These are phyloP conservation scores for Termitomyces sp. DNA, from an alignment of 1,284 basidiomycete species.

Conservation along the genomic window DNA sequence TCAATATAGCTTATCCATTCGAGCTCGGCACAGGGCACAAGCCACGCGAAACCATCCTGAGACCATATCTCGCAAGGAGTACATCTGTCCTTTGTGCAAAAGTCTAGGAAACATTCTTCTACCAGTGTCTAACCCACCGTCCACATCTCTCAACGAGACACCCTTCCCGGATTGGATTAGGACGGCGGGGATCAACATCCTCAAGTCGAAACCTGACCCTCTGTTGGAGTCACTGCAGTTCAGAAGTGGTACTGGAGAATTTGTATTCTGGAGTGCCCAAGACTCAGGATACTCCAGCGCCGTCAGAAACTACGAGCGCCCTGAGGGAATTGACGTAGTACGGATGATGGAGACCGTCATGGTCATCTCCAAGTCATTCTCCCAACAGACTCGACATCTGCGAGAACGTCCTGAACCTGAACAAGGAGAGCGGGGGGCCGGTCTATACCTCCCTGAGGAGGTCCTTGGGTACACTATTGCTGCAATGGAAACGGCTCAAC, in stretches of 20 bases:
- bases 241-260: constrained; percentile 75
- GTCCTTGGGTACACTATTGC: constrained; percentile 86
- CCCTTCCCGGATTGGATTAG: constrained; percentile 80
- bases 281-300: constrained; percentile 62
- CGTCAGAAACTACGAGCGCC: constrained; percentile 43
- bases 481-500: constrained; percentile 75
- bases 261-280: constrained; percentile 79
- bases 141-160: constrained; percentile 43
- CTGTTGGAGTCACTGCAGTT: constrained; percentile 66
- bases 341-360: constrained; percentile 80
- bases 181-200: constrained; percentile 72
- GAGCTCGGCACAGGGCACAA: constrained; percentile 86
- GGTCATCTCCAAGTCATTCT: constrained; percentile 62
- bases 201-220: constrained; percentile 73
- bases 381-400: constrained; percentile 70
- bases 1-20: constrained; percentile 83
- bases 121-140: constrained; percentile 60
- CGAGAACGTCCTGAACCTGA: constrained; percentile 74
- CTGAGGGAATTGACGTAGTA: constrained; percentile 50
- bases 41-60: constrained; percentile 94
- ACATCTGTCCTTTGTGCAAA: constrained; percentile 98
- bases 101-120: constrained; percentile 93
- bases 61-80: constrained; percentile 88
- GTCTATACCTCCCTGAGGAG: constrained; percentile 86
- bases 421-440: constrained; percentile 62